Base-by-base conservation (phyloP, 805 yeast genomes). In the Nakazawaea siamensis region DNA sequence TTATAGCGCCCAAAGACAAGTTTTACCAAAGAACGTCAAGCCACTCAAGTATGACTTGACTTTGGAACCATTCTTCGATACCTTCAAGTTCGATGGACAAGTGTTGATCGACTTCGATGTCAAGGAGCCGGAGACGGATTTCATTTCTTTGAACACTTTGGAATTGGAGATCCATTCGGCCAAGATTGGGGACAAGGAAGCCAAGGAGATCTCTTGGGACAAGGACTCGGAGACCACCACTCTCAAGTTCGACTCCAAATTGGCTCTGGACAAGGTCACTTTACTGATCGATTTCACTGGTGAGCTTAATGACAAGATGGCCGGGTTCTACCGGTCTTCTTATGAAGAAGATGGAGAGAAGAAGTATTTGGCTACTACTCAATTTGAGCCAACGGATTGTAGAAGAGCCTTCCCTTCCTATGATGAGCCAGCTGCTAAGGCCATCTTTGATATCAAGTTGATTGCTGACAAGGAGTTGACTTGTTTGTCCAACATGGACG, bases 381-480 rank as follows among this genome's bases (percentile, higher is more conserved):
- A 83, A 58, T 78, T 83, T 74, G 94, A 83, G 60, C 78, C 94
- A 17, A 80, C 90, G 15, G 92, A 83, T 52, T 84, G 90, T 47
- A 75, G 94, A 49, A 70, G 86, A 49, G 92, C 92, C 8, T 83
- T 83, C 68, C 94, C 94, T 23, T 81, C 82, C 51, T 80, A 78
- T 49, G 94, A 83, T 57, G 92, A 82, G 54, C 94, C 94, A 16
- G 74, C 82, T 38, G 67, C 80, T 40, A 83, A 83, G 60, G 85
- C 92, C 17, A 65, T 75, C 33, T 83, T 79, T 49, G 79, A 75
- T 38, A 64, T 83, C 39, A 60, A 76, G 25, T 64, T 83, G 52
- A 64, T 80, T 39, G 70, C 81, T 31, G 68, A 67, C 43, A 61
- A 64, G 43, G 53, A 63, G 21, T 61, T 76, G 46, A 76, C 80